Evolutionary conservation across 768 basidiomycete genomes (phyloP), one percentile per base, ranked within the genome.

Genomic region (Kwoniella sp.): DNA sequence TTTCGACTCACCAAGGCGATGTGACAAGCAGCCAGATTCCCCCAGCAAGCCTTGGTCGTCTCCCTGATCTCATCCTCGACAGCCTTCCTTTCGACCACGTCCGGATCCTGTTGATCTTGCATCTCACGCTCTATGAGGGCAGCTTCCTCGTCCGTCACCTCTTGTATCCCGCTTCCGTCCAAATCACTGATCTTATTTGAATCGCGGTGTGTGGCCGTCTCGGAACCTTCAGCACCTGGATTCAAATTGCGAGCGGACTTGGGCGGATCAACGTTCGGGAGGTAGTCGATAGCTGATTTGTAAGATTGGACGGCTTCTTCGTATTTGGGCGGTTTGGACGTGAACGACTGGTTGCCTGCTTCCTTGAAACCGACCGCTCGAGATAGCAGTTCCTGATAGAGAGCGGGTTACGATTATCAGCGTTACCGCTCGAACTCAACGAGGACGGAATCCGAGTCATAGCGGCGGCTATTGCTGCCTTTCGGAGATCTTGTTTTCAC

Each of bases 21-120:
- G 76, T 88, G 84, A 72, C 92, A 94, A 57, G 93, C 93, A 0
- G 85, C 93, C 41, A 95, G 87, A 76, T 97, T 97, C n/a, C 90
- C 88, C 76, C 90, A 86, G 70, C 94, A 77, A 17, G 91, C 84
- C 30, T 92, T 87, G 58, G 91, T 85, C 26, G 85, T 83, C 72
- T 87, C 87, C 13, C 83, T 82, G 68, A 84, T 85, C 57, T 86
- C 83, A 38, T 70, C 47, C 38, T 87, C 84, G n/a, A 85, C 64
- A 31, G 79, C 81, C 15, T 26, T 51, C 50, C 26, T 51, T 20
- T 17, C 34, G 11, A n/a, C 37, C 9, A 29, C 41, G 55, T n/a
- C 31, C 22, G 17, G 55, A 45, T 67, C 47, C 48, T 52, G 31
- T 28, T 34, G 41, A 17, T 45, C 8, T 25, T 26, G 69, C 63